Evolutionary conservation across 306 rosid genomes (phyloP), one percentile per base, ranked within the genome.

Genomic region (Medicago lupulina): DNA sequence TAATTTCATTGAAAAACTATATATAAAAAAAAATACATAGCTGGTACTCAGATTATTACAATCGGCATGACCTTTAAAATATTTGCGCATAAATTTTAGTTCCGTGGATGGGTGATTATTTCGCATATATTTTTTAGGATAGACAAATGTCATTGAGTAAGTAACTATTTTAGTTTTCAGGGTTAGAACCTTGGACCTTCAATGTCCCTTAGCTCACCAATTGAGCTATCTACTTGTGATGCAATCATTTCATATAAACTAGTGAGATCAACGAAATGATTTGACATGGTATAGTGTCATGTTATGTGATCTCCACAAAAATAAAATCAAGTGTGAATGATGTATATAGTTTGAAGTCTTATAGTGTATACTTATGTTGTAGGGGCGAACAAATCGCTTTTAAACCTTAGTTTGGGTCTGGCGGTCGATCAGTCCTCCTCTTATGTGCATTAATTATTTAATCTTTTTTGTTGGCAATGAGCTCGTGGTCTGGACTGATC

Each of bases 1-100:
- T 14, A 61, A 21, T 71, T 74, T 60, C 79, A 40, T 65, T 76
- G 31, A 53, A 23, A 79, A 66, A 72, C 14, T 18, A 66, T 28
- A 28, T 3, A 50, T 4, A 53, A 75, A 47, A 25, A 31, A 55
- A 23, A 38, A 4, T 53, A 38, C 80, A 44, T 76, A 44, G 58
- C 5, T 63, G 73, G 47, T 61, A 11, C 72, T 55, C 41, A 44
- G 50, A 60, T 77, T 69, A 61, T 31, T 61, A 70, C 44, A 69
- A 46, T 17, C 58, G 50, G 23, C 28, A 78, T 67, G 40, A 4
- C 31, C 14, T 13, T 40, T 65, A 17, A 39, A 71, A 15, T 39
- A 49, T 40, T 44, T 21, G 67, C 54, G 8, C 5, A 0, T 34
- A 5, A 4, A 34, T 46, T 46, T 71, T 61, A 5, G 43, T 17